These are phyloP conservation scores for Pseudogymnoascus sp. DNA, from an alignment of 2,329 filamentous ascomycete species.

Conservation along the genomic window DNA sequence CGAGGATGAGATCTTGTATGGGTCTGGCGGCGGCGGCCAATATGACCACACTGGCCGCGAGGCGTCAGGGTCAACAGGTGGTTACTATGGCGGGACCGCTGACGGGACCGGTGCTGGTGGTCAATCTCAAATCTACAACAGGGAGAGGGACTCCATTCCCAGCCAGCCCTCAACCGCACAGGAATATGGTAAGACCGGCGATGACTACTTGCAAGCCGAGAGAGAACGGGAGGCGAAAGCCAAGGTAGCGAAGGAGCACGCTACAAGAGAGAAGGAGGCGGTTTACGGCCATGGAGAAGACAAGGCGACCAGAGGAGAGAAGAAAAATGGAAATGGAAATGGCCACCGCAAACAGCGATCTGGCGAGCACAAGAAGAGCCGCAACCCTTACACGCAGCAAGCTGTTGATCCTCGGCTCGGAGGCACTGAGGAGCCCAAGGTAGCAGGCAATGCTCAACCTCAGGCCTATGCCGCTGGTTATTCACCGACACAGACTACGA, in stretches of 20 bases:
- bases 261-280: neutral
- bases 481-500: neutral
- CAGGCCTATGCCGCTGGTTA: neutral
- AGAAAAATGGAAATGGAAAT: neutral
- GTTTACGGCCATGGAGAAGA: neutral
- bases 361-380: neutral
- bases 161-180: neutral
- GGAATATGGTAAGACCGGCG: neutral
- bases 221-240: neutral
- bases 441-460: slow-evolving; percentile 22
- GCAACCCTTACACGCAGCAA: neutral
- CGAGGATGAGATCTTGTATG: slow-evolving; percentile 23
- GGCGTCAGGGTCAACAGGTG: neutral
- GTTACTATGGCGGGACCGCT: neutral
- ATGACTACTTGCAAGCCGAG: neutral
- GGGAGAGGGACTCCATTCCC: neutral
- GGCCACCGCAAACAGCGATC: neutral
- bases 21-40: slow-evolving; percentile 11
- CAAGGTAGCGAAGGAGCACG: neutral
- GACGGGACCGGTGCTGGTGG: too few relatives aligned
- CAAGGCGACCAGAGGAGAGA: neutral
- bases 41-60: slow-evolving; percentile 10
- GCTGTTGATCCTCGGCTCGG: slow-evolving; percentile 8
- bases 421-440: neutral
- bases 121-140: neutral